A percentile compares a stretch with the other conserved stretches of the same genome.
Evolutionary conservation across 2,329 filamentous ascomycete species (phyloP).

Genomic region (Sclerotinia minor): DNA sequence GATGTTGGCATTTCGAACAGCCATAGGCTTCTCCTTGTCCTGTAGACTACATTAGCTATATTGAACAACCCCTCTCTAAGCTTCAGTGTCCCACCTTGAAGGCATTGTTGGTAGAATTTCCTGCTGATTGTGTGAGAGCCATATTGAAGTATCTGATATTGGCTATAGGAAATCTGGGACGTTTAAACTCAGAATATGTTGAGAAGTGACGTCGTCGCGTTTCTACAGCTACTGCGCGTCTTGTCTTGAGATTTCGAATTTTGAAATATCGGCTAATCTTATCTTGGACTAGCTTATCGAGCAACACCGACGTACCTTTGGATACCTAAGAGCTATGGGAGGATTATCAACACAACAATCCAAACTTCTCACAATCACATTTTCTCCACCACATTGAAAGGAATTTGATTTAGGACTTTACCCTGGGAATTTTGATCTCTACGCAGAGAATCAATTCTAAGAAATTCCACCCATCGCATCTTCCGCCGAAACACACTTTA

Average conservation of each 20-base stretch:
- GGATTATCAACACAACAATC: conserved; percentile 26
- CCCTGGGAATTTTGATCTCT: background rate
- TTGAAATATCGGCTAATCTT: conserved; percentile 23
- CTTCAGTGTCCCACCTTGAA: conserved; percentile 52
- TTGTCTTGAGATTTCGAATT: conserved; percentile 23
- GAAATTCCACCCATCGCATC: background rate
- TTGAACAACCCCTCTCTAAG: conserved; percentile 30
- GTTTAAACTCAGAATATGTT: conserved; percentile 21
- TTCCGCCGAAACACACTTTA: background rate
- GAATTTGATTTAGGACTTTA: background rate
- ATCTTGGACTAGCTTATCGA: conserved; percentile 24
- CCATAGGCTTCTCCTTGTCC: conserved; percentile 98
- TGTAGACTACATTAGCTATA: conserved; percentile 36
- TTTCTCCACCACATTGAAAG: background rate
- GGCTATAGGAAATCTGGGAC: conserved; percentile 23
- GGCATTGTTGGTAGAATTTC: conserved; percentile 58
- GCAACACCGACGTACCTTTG: conserved; percentile 26
- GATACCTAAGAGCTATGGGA: conserved; percentile 26
- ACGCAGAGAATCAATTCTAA: background rate
- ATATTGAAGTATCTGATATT: conserved; percentile 45
- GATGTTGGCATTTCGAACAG: conserved; percentile 94
- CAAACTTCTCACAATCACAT: conserved; percentile 18
- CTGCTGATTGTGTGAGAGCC: conserved; percentile 44
- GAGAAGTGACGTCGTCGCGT: conserved; percentile 27
- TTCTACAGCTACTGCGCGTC: conserved; percentile 23